Evolutionary conservation across 371 early-diverging fungal species (phyloP).

Genomic region (Rhizopus sp.): DNA sequence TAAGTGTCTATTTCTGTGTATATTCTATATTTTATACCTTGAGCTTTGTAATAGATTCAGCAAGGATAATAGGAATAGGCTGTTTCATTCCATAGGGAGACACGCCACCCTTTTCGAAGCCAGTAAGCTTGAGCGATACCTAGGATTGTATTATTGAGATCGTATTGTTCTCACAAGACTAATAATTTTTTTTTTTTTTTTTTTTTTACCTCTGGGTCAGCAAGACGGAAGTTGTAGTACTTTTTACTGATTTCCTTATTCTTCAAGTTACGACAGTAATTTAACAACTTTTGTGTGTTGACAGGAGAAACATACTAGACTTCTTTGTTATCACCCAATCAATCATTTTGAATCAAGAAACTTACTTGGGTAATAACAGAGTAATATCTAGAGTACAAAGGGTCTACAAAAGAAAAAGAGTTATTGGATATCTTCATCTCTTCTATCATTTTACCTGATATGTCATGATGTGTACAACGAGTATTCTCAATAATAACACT

Average conservation of each 20-base stretch:
- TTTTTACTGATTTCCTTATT: constrained; percentile 55
- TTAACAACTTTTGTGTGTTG: constrained; percentile 65
- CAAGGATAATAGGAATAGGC: constrained; percentile 66
- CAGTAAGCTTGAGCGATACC: constrained; percentile 62
- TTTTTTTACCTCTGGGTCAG: constrained; percentile 33
- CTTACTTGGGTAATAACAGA: constrained; percentile 64
- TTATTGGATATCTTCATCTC: too few species aligned
- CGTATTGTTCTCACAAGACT: too few species aligned
- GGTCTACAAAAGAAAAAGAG: constrained; percentile 10
- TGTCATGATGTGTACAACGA: constrained; percentile 51
- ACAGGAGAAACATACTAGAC: constrained; percentile 70
- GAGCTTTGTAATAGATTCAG: constrained; percentile 58
- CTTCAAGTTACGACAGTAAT: constrained; percentile 61
- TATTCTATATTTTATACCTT: constrained; percentile 32
- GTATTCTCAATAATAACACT: constrained; percentile 83
- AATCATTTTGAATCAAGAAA: background rate
- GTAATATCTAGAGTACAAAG: constrained; percentile 41
- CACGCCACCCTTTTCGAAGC: constrained; percentile 72
- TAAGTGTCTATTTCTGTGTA: background rate
- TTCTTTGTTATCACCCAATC: background rate
- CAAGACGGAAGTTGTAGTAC: constrained; percentile 64
- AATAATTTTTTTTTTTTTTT: background rate
- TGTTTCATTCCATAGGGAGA: constrained; percentile 61
- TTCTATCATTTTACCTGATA: constrained; percentile 27
- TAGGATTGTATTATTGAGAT: too few species aligned